These are phyloP conservation scores for Kernera saxatilis DNA, from an alignment of 345 rosid genomes.

Conservation along the genomic window DNA sequence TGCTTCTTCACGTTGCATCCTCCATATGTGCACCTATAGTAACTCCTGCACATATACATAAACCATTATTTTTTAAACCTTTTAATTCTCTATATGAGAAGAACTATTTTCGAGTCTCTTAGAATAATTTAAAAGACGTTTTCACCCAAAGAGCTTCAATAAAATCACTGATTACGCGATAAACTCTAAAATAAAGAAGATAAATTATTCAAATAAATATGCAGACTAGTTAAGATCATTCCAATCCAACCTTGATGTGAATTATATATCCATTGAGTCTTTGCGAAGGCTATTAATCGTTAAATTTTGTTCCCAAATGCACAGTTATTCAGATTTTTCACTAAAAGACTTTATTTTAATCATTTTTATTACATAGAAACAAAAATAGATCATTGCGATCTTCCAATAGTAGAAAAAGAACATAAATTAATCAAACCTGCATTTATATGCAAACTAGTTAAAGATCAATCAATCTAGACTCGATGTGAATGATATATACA, in stretches of 20 bases:
- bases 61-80: not conserved
- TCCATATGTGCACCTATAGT: slow-evolving; percentile 76
- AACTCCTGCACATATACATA: slow-evolving; percentile 53
- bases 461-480: not conserved
- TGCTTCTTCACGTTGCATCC: slow-evolving; percentile 98
- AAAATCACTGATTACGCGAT: not conserved
- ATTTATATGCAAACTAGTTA: not conserved
- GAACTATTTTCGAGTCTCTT: not conserved
- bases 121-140: not conserved
- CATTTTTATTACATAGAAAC: not conserved
- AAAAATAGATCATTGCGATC: not conserved
- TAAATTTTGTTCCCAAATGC: not conserved
- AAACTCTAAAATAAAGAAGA: not conserved
- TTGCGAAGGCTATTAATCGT: not conserved
- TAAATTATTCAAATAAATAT: not conserved
- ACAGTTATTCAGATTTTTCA: not conserved
- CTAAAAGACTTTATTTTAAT: not conserved
- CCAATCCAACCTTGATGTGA: not conserved
- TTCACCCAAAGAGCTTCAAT: not conserved
- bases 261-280: not conserved
- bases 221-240: not conserved
- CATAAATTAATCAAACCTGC: not conserved
- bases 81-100: not conserved
- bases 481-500: not conserved
- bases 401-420: not conserved